These are phyloP conservation scores for Cytidiella melzeri DNA, from an alignment of 768 basidiomycete genomes.

Conservation along the genomic window DNA sequence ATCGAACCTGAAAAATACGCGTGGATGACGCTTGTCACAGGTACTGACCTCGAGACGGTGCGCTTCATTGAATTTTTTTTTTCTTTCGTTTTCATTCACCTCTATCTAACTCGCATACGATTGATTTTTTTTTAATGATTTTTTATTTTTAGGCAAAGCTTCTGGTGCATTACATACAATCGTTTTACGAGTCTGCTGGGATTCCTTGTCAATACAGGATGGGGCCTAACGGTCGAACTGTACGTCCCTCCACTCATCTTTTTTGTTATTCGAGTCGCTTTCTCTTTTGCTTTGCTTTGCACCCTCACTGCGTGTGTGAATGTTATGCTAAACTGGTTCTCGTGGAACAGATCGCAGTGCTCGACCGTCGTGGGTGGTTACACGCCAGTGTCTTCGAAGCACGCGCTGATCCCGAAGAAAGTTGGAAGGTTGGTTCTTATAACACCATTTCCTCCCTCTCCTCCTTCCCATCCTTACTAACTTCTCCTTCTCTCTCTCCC, in stretches of 20 bases:
- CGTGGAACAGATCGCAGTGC: not conserved
- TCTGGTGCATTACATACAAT: no score
- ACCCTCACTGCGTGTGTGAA: no score
- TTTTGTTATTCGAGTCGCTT: no score
- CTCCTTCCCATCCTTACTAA: not conserved
- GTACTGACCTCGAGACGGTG: not conserved
- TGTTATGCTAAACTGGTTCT: no score
- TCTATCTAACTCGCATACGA: no score
- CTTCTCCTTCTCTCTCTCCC: not conserved
- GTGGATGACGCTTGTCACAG: conserved; percentile 1
- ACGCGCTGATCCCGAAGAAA: not conserved
- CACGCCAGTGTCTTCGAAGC: conserved; percentile 6
- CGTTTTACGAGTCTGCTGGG: not conserved
- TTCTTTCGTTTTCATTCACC: no score
- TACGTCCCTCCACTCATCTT: no score
- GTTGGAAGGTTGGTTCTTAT: not conserved
- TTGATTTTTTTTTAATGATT: no score
- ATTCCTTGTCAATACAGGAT: not conserved
- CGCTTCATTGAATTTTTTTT: not conserved
- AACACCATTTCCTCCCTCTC: no score
- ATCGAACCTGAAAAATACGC: conserved; percentile 8
- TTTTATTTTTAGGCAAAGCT: no score
- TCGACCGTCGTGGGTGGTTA: conserved; percentile 7
- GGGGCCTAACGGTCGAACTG: no score
- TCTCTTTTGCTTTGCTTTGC: no score